Conservation (phyloP, 805 yeast genomes). For the Kuraishia ogatae region DNA sequence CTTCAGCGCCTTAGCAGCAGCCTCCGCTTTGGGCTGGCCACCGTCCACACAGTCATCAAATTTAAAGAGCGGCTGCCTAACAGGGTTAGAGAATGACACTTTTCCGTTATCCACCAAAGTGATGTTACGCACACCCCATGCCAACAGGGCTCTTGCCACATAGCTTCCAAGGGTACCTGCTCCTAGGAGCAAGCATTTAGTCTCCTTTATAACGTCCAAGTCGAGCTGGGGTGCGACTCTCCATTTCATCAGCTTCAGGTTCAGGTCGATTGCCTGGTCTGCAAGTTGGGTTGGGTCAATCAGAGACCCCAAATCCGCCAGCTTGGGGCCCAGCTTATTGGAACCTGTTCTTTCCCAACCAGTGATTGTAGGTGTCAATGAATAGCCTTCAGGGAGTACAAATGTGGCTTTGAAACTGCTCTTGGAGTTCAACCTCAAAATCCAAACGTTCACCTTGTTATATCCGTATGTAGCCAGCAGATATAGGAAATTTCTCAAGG, state of each 20-base stretch:
- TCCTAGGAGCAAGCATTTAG: constrained; percentile 75
- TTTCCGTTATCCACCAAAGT: constrained; percentile 87
- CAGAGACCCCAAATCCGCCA: constrained; percentile 74
- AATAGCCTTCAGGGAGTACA: neutral
- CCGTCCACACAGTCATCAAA: constrained; percentile 76
- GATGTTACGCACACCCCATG: constrained; percentile 88
- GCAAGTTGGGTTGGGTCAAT: constrained; percentile 79
- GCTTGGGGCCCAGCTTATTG: constrained; percentile 72
- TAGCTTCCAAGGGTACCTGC: constrained; percentile 96
- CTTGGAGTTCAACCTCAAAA: constrained; percentile 25
- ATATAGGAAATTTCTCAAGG: constrained; percentile 16
- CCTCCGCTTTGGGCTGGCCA: constrained; percentile 66
- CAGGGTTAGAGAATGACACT: constrained; percentile 91
- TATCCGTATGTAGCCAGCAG: constrained; percentile 24
- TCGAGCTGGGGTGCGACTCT: constrained; percentile 78
- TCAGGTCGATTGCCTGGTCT: constrained; percentile 86
- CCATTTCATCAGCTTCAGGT: constrained; percentile 94
- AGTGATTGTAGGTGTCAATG: constrained; percentile 32
- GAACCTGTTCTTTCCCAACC: constrained; percentile 89
- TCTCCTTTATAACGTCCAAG: constrained; percentile 49
- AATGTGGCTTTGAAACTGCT: constrained; percentile 21
- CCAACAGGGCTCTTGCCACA: constrained; percentile 76
- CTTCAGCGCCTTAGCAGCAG: constrained; percentile 68
- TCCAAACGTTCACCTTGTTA: constrained; percentile 25
- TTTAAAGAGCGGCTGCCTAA: constrained; percentile 79